Percentiles rank a stretch among this genome's conserved stretches.
Evolutionary conservation across 1,284 basidiomycete species (phyloP).

Genomic region (Cryptococcus sp.): DNA sequence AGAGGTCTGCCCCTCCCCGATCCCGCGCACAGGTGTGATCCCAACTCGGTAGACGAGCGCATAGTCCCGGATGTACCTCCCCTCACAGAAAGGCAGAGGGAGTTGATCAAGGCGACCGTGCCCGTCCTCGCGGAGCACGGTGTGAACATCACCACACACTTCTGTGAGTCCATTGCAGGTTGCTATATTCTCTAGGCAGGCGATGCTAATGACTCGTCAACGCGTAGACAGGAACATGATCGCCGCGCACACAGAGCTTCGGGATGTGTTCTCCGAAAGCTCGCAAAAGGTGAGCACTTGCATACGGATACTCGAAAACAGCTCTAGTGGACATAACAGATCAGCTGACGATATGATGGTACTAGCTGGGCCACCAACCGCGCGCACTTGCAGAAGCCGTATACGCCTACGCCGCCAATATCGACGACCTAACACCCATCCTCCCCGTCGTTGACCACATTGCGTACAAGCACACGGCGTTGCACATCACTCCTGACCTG

Average conservation of each 20-base stretch:
- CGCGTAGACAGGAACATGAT: conserved; percentile 38
- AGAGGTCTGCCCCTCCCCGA: conserved; percentile 13
- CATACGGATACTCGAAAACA: neutral
- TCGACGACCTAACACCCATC: conserved; percentile 41
- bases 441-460: conserved; percentile 40
- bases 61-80: conserved; percentile 17
- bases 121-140: conserved; percentile 43
- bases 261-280: conserved; percentile 39
- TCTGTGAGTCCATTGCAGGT: conserved; percentile 22
- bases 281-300: conserved; percentile 23
- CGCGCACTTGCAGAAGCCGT: conserved; percentile 39
- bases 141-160: conserved; percentile 35
- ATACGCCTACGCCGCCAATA: conserved; percentile 44
- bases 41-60: conserved; percentile 8
- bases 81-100: conserved; percentile 37
- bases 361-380: conserved; percentile 32
- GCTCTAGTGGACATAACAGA: neutral
- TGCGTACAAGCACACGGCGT: conserved; percentile 42
- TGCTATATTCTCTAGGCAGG: neutral
- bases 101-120: conserved; percentile 37
- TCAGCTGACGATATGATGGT: neutral
- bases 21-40: conserved; percentile 12
- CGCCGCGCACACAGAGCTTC: conserved; percentile 29
- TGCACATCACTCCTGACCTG: conserved; percentile 41
- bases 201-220: neutral